Percentiles rank a stretch among this genome's conserved stretches.
Evolutionary conservation across 1,139 yeast species (phyloP).

Genomic region (Diutina catenulata): DNA sequence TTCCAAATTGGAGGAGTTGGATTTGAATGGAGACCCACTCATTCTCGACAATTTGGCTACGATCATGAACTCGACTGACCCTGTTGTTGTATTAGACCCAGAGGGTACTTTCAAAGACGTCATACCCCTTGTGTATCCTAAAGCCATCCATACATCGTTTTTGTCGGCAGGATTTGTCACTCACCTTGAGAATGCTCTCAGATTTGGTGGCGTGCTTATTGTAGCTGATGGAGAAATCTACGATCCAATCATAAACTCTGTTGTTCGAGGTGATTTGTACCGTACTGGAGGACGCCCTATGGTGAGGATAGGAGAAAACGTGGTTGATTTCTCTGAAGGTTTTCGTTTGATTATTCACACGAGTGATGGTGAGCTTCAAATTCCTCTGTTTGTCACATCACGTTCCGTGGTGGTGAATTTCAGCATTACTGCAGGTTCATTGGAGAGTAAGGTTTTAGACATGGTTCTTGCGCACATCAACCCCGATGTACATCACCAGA

Average conservation of each 20-base stretch:
- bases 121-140: too few species aligned
- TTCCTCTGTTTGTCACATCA: not conserved
- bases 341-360: slow-evolving; percentile 1
- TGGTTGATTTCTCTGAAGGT: not conserved
- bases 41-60: too few species aligned
- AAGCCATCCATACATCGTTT: too few species aligned
- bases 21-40: too few species aligned
- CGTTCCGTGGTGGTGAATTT: not conserved
- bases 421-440: not conserved
- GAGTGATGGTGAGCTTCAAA: not conserved
- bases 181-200: not conserved
- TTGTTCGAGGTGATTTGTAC: not conserved
- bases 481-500: not conserved
- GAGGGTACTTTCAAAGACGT: too few species aligned
- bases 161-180: not conserved
- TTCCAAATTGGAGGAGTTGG: too few species aligned
- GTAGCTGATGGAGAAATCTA: slow-evolving; percentile 1
- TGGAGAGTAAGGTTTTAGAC: slow-evolving; percentile 1
- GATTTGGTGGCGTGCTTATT: slow-evolving; percentile 1
- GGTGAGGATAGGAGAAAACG: slow-evolving; percentile 1
- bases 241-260: slow-evolving; percentile 1
- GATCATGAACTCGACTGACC: too few species aligned
- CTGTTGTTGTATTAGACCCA: too few species aligned
- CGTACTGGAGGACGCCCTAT: not conserved
- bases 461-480: not conserved